A percentile compares a stretch with the other conserved stretches of the same genome.
Conservation (phyloP, 2,329 filamentous ascomycete species). For the Paraconiothyrium brasiliense region DNA sequence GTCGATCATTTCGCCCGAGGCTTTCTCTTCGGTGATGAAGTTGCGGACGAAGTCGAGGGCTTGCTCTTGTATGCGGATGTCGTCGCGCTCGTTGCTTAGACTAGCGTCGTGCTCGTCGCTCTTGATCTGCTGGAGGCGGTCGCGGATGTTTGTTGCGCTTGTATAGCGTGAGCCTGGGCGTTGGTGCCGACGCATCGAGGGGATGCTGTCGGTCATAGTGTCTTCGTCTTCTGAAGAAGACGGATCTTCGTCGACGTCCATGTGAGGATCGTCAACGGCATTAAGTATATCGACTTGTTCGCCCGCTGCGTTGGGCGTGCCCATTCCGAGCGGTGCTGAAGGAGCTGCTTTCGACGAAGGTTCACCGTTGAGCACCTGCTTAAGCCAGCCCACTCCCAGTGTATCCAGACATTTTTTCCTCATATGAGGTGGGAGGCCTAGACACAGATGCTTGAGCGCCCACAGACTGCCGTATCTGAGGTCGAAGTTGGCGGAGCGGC, state of each 20-base stretch:
- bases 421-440: constrained; percentile 73
- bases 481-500: constrained; percentile 80
- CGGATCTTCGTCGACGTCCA: constrained; percentile 52
- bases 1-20: constrained; percentile 78
- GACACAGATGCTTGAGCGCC: constrained; percentile 91
- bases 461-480: constrained; percentile 87
- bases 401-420: constrained; percentile 82
- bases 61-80: constrained; percentile 89
- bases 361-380: constrained; percentile 76
- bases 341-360: constrained; percentile 48
- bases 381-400: constrained; percentile 80
- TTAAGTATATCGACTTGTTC: constrained; percentile 69
- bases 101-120: constrained; percentile 74
- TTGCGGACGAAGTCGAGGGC: constrained; percentile 90
- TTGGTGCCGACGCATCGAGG: constrained; percentile 50
- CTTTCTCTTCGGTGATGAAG: constrained; percentile 73
- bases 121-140: constrained; percentile 57
- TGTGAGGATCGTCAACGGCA: constrained; percentile 55
- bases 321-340: constrained; percentile 58
- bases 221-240: constrained; percentile 55
- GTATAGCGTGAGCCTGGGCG: constrained; percentile 47
- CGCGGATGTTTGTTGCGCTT: constrained; percentile 45
- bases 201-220: constrained; percentile 57
- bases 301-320: constrained; percentile 67
- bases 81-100: constrained; percentile 76